These are phyloP conservation scores for Pulveroboletus sp. DNA, from an alignment of 768 basidiomycete species.

Conservation along the genomic window DNA sequence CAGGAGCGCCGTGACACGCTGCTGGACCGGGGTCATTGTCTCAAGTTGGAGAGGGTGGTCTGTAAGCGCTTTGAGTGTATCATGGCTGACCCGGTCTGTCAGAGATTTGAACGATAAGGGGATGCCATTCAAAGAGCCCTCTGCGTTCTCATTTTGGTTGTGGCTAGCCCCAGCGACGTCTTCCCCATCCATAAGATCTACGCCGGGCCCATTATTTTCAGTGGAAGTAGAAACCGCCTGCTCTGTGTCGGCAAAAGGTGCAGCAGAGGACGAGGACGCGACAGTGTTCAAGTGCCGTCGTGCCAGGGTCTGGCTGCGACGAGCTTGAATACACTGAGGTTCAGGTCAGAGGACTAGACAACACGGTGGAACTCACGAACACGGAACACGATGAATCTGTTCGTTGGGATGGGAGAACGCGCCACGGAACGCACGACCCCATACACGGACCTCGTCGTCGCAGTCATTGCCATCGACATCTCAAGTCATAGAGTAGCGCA, in stretches of 20 bases:
- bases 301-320: background rate
- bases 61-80: conserved; percentile 57
- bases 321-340: conserved; percentile 1
- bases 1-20: conserved; percentile 69
- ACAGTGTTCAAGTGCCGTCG: conserved; percentile 8
- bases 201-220: background rate
- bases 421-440: background rate
- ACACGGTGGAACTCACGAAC: conserved; percentile 12
- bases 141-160: background rate
- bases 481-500: background rate
- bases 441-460: conserved; percentile 1
- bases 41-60: conserved; percentile 59
- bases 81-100: conserved; percentile 33
- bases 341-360: background rate
- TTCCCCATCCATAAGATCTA: background rate
- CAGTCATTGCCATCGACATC: background rate
- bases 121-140: background rate
- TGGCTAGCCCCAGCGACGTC: background rate
- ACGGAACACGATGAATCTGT: background rate
- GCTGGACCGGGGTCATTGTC: conserved; percentile 80
- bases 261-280: background rate
- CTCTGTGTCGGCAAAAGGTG: background rate
- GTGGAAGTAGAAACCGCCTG: background rate
- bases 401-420: background rate
- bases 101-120: conserved; percentile 33